Base-by-base conservation (phyloP, 352 stramenopile genomes). In the Phytophthora agathidicida region DNA sequence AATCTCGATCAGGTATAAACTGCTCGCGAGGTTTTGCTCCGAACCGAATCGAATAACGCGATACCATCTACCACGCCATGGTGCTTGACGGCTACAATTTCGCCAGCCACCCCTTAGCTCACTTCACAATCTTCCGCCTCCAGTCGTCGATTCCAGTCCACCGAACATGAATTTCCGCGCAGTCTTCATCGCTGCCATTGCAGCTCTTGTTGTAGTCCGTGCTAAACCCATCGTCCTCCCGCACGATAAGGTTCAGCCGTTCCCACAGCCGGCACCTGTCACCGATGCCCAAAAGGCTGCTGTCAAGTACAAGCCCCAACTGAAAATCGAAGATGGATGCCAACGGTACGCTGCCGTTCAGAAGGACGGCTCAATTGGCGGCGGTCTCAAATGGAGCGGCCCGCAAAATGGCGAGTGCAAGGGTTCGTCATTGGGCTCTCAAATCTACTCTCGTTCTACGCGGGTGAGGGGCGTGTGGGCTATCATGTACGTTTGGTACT, bases 401-500 rank as follows among this genome's bases (percentile, higher is more conserved):
- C 35, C 52, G 1, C 49, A 60, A 36, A 57, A 50, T 9, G 56
- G 32, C 31, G 54, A 46, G 30, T 59, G 55, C 32, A 31, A 46
- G 24, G 46, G 55, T 19, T 52, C 55, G 0, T 38, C 55, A 17
- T 16, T 59, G 32, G 55, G 55, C 10, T 58, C 55, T 4, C 64
- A 73, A 13, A 36, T 73, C 9, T 73, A 73, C 39, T 39, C 51
- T 31, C 64, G 64, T 19, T 60, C 58, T 1, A 50, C 31, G 5
- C 51, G 31, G 43, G 35, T 62, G 5, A 13, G 48, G 11, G 43
- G 28, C 33, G 46, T 48, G 19, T 69, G 51, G 37, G 56, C 56
- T 13, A 51, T 65, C 30, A 65, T 65, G 54, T 63, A 61, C 32
- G 42, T 13, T 14, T 77, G 69, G 69, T 77, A 77, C 60, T 74